Evolutionary conservation across 2,329 filamentous ascomycete genomes (phyloP).

Genomic region (Thielaviopsis euricoi): DNA sequence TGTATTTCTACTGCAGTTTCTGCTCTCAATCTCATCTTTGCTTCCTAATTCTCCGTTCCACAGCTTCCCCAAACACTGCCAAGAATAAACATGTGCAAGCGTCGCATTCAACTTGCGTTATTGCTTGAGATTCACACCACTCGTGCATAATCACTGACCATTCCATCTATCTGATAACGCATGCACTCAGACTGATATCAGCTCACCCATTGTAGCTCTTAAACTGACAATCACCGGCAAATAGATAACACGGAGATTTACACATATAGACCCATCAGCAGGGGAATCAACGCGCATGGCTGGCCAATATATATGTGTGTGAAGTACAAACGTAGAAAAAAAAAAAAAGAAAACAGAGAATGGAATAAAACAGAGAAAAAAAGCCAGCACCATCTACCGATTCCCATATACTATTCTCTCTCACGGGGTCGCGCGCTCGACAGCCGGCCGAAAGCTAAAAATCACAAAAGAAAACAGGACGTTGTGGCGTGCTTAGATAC

Average conservation of each 20-base stretch:
- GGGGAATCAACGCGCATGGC: background rate
- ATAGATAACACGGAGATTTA: background rate
- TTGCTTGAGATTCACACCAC: background rate
- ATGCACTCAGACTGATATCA: background rate
- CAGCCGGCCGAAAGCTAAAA: background rate
- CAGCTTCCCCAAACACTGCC: no score
- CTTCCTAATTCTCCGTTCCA: no score
- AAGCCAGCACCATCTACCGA: background rate
- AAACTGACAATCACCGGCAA: no score
- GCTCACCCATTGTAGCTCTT: background rate
- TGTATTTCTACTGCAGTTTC: no score
- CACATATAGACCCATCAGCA: background rate
- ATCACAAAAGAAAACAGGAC: background rate
- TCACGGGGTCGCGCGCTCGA: background rate
- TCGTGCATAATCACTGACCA: background rate
- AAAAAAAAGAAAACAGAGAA: background rate
- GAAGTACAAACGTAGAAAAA: background rate
- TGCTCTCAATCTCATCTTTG: no score
- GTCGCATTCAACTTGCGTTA: background rate
- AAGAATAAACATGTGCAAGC: background rate
- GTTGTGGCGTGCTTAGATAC: conserved; percentile 48
- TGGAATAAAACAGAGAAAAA: background rate
- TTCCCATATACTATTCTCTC: background rate
- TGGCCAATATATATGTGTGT: background rate
- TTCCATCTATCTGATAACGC: background rate